These are phyloP conservation scores for Leccinum subgranulosum DNA, from an alignment of 768 basidiomycete genomes.

Conservation along the genomic window DNA sequence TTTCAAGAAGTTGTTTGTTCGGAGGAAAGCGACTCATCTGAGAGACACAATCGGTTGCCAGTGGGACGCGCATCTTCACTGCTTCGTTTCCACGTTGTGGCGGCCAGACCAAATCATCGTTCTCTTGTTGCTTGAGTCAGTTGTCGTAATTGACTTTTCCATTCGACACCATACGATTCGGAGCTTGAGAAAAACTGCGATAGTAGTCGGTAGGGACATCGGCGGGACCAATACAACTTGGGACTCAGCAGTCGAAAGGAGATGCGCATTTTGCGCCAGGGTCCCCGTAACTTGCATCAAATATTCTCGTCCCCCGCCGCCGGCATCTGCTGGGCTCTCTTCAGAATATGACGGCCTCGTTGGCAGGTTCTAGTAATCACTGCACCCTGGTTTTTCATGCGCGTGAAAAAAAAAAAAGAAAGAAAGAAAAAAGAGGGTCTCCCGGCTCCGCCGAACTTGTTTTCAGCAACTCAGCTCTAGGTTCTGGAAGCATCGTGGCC, in stretches of 20 bases:
- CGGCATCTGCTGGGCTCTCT: neutral
- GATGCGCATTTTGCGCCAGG: neutral
- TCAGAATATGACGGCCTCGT: neutral
- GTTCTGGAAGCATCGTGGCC: neutral
- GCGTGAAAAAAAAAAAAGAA: neutral
- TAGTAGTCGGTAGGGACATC: neutral
- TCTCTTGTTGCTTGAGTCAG: too few species aligned
- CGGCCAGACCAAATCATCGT: neutral
- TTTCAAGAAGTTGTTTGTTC: neutral
- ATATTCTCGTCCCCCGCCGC: neutral
- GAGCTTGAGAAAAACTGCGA: neutral
- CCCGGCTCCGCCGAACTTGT: neutral
- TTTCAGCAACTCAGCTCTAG: neutral
- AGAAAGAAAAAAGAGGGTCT: neutral
- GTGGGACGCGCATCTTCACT: neutral
- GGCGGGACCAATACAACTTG: neutral
- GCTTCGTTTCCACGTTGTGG: neutral
- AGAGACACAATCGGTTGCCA: neutral
- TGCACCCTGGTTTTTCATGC: too few species aligned
- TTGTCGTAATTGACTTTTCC: neutral
- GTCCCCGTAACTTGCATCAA: neutral
- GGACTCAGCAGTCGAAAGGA: neutral
- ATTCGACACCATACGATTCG: neutral
- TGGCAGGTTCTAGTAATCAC: neutral
- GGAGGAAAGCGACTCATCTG: neutral